These are phyloP conservation scores for Sarocladiaceae sp. DNA, from an alignment of 2,329 filamentous ascomycete genomes.

Conservation along the genomic window DNA sequence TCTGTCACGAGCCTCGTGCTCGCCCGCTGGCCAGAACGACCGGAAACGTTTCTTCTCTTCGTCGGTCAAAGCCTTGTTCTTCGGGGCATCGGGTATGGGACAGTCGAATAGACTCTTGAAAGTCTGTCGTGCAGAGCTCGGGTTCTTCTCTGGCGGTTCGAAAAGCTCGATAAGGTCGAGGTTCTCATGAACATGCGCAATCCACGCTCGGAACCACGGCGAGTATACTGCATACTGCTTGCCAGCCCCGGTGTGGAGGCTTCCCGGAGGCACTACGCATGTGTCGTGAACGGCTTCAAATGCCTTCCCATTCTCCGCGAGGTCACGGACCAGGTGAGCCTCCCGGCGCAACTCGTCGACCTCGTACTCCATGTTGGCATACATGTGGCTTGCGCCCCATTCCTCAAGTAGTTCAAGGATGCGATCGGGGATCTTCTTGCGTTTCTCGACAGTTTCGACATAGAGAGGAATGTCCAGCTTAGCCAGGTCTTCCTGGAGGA, in stretches of 20 bases:
- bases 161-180: constrained; percentile 58
- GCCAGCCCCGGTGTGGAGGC: constrained; percentile 58
- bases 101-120: constrained; percentile 54
- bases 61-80: constrained; percentile 52
- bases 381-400: constrained; percentile 72
- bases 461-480: constrained; percentile 71
- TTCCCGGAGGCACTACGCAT: constrained; percentile 72
- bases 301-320: constrained; percentile 56
- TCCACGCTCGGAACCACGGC: constrained; percentile 76
- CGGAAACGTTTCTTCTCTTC: constrained; percentile 54
- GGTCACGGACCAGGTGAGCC: constrained; percentile 53
- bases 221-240: constrained; percentile 80
- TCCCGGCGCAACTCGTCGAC: constrained; percentile 83
- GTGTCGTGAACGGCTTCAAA: constrained; percentile 75
- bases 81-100: constrained; percentile 54
- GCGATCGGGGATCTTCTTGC: constrained; percentile 53
- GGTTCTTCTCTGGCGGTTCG: constrained; percentile 37
- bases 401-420: constrained; percentile 59
- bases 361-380: constrained; percentile 84
- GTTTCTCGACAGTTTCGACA: constrained; percentile 62
- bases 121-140: constrained; percentile 27
- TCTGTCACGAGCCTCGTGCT: constrained; percentile 61
- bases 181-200: constrained; percentile 64
- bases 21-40: constrained; percentile 66
- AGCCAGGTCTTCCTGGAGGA: constrained; percentile 60